Conservation (phyloP, 805 yeast species). For the Candida saitoana region DNA sequence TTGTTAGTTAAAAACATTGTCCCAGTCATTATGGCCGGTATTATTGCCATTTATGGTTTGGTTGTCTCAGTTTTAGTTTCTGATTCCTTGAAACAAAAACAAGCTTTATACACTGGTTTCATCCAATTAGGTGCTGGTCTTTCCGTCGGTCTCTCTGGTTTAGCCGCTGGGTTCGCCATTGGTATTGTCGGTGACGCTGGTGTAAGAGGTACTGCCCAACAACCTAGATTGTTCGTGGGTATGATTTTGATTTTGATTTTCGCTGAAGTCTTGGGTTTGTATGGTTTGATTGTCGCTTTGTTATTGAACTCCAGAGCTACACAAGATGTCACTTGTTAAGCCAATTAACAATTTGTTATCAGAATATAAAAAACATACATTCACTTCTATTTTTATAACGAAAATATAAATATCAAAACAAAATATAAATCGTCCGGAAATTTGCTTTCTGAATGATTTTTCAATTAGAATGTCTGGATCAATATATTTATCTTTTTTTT, state of each 20-base stretch:
- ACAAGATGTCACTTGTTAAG: constrained; percentile 80
- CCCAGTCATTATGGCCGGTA: constrained; percentile 99
- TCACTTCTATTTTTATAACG: neutral
- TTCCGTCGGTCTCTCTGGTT: constrained; percentile 93
- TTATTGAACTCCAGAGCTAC: constrained; percentile 96
- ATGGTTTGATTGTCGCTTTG: constrained; percentile 97
- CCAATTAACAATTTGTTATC: neutral
- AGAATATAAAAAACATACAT: neutral
- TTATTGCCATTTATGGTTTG: constrained; percentile 95
- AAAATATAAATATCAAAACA: too few relatives aligned
- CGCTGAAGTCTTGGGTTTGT: constrained; percentile 97
- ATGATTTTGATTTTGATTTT: constrained; percentile 97
- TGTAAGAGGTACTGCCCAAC: constrained; percentile 97
- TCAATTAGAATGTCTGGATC: neutral
- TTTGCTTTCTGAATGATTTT: too few relatives aligned
- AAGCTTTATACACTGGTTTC: constrained; percentile 94
- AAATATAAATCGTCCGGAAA: too few relatives aligned
- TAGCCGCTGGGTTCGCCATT: constrained; percentile 98
- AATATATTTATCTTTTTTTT: too few relatives aligned
- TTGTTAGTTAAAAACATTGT: constrained; percentile 87
- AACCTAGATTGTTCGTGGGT: constrained; percentile 97
- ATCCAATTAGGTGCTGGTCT: constrained; percentile 98
- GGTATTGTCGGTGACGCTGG: constrained; percentile 99
- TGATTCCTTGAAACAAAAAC: constrained; percentile 81
- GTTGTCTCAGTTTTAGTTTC: constrained; percentile 95